A percentile compares a stretch with the other conserved stretches of the same genome.
Evolutionary conservation across 2,329 filamentous ascomycete genomes (phyloP).

Genomic region (Fusarium praegraminearum): DNA sequence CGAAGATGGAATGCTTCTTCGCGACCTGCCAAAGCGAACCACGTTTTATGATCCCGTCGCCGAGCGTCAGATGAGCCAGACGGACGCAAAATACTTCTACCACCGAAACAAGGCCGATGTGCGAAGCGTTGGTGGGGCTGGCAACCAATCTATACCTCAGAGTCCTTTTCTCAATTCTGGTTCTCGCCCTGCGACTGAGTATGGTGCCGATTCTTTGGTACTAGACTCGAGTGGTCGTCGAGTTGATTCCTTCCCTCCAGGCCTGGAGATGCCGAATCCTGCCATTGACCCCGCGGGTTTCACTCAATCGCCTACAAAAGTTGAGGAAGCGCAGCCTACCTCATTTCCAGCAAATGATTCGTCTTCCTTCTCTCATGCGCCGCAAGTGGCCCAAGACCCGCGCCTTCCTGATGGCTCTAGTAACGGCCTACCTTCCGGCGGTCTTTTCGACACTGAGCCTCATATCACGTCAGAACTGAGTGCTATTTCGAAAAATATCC

Average conservation of each 20-base stretch:
- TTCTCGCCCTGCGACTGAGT: conserved; percentile 53
- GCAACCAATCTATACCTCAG: conserved; percentile 59
- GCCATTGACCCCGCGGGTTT: conserved; percentile 26
- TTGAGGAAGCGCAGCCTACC: conserved; percentile 22
- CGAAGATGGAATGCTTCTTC: conserved; percentile 69
- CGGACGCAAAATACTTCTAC: conserved; percentile 96
- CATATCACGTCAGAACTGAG: conserved; percentile 86
- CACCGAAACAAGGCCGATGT: conserved; percentile 82
- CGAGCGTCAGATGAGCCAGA: conserved; percentile 93
- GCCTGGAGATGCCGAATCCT: conserved; percentile 56
- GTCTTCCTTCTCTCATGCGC: conserved; percentile 17
- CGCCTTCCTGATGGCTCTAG: conserved; percentile 36
- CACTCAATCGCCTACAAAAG: conserved; percentile 28
- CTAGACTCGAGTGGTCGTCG: conserved; percentile 49
- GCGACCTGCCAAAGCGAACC: conserved; percentile 75
- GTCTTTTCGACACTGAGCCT: conserved; percentile 75
- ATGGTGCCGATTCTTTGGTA: conserved; percentile 53
- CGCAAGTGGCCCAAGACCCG: conserved; percentile 24
- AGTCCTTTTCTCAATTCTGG: conserved; percentile 60
- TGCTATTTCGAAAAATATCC: conserved; percentile 89
- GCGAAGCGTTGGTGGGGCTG: conserved; percentile 54
- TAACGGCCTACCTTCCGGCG: conserved; percentile 57
- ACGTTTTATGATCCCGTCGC: conserved; percentile 94
- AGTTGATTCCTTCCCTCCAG: conserved; percentile 22
- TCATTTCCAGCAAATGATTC: conserved; percentile 14